Conservation (phyloP, 441 rosid species). For the Flueggea neowawraea region DNA sequence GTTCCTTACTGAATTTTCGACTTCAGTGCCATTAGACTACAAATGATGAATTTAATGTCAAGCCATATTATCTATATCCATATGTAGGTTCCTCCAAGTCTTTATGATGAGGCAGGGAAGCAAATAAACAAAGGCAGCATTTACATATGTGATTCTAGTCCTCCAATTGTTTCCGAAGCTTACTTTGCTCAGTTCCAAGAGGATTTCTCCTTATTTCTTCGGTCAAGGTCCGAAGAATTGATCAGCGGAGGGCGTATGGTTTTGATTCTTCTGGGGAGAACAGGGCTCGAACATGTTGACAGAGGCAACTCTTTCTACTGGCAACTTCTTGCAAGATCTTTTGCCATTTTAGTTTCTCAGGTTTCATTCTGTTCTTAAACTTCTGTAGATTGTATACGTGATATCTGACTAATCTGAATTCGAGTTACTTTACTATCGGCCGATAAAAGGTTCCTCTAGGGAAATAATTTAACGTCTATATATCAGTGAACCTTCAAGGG, state of each 20-base stretch:
- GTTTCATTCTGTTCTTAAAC: slow-evolving; percentile 19
- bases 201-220: slow-evolving; percentile 67
- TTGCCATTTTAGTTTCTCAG: slow-evolving; percentile 48
- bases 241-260: slow-evolving; percentile 60
- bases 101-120: slow-evolving; percentile 62
- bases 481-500: no score
- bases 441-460: no score
- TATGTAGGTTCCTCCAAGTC: slow-evolving; percentile 54
- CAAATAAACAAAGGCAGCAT: slow-evolving; percentile 66
- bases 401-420: no score
- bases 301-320: slow-evolving; percentile 88
- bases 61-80: not conserved
- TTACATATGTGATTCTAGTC: slow-evolving; percentile 58
- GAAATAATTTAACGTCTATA: no score
- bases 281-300: slow-evolving; percentile 55
- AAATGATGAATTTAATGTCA: not conserved
- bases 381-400: no score
- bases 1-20: not conserved
- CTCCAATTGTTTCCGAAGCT: slow-evolving; percentile 57
- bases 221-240: slow-evolving; percentile 53
- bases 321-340: slow-evolving; percentile 64
- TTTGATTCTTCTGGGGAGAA: slow-evolving; percentile 62
- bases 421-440: no score
- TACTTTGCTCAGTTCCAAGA: slow-evolving; percentile 63
- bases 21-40: no score